phyloP scores from a whole-genome alignment of 75 land plant species.

The Selaginella tamariscina region DNA sequence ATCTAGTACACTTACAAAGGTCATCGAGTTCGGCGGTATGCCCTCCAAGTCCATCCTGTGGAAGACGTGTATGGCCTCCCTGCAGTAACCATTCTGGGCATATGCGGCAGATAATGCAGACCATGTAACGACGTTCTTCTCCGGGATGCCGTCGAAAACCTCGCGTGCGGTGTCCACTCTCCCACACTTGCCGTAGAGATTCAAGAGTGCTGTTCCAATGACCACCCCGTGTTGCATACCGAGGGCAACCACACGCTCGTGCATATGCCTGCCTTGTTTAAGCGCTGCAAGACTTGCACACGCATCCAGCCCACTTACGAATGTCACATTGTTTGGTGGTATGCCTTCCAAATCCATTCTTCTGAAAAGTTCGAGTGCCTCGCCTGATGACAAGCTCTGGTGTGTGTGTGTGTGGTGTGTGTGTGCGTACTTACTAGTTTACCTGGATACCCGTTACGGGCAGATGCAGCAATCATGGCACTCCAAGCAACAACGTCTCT shows the following conservation, averaged over 20 bases:
- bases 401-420: too few species aligned
- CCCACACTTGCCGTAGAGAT: conserved; percentile 12
- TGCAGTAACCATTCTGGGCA: neutral
- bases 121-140: neutral
- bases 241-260: neutral
- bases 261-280: neutral
- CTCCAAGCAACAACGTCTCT: neutral
- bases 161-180: neutral
- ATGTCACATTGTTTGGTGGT: neutral
- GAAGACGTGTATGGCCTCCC: neutral
- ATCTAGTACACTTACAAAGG: conserved; percentile 1
- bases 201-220: neutral
- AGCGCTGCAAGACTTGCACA: neutral
- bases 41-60: neutral
- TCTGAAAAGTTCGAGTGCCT: neutral
- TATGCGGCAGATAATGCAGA: neutral
- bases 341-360: neutral
- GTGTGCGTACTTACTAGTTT: too few species aligned
- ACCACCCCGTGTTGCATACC: neutral
- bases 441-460: neutral
- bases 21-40: neutral
- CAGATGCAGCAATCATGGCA: neutral
- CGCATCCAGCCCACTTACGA: neutral
- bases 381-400: too few species aligned
- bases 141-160: neutral